A percentile compares a stretch with the other conserved stretches of the same genome.
These are phyloP conservation scores for Elasticomyces elasticus DNA, from an alignment of 495 filamentous ascomycete genomes.

Conservation along the genomic window DNA sequence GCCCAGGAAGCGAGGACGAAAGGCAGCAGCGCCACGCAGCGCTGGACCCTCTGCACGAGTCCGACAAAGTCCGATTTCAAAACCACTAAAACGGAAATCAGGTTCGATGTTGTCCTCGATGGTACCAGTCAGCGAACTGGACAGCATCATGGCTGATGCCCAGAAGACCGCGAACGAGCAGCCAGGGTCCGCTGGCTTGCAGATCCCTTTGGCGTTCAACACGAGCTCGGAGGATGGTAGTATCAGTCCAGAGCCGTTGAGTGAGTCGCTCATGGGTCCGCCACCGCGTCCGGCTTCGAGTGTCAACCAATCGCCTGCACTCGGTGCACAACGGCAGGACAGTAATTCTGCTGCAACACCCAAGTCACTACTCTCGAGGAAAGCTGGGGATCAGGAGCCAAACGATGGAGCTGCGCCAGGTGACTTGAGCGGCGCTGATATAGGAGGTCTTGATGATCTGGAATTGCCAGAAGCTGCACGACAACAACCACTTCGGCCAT, in stretches of 20 bases:
- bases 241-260: slow-evolving; percentile 60
- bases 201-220: slow-evolving; percentile 31
- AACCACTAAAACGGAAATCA: slow-evolving; percentile 58
- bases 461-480: slow-evolving; percentile 31
- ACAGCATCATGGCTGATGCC: slow-evolving; percentile 28
- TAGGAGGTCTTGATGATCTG: slow-evolving; percentile 27
- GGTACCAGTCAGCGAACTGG: slow-evolving; percentile 29
- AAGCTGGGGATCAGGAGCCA: slow-evolving; percentile 7
- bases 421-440: not conserved
- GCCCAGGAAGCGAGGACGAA: slow-evolving; percentile 21
- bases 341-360: slow-evolving; percentile 25
- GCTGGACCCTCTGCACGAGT: slow-evolving; percentile 16
- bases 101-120: slow-evolving; percentile 30
- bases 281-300: slow-evolving; percentile 45
- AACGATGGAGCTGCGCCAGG: slow-evolving; percentile 5
- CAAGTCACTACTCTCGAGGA: slow-evolving; percentile 29
- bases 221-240: slow-evolving; percentile 59
- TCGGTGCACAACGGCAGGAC: slow-evolving; percentile 25
- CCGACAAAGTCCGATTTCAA: slow-evolving; percentile 78
- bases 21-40: slow-evolving; percentile 29
- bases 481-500: slow-evolving; percentile 9
- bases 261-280: slow-evolving; percentile 63
- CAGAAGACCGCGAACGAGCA: slow-evolving; percentile 14
- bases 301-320: slow-evolving; percentile 43
- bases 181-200: slow-evolving; percentile 9